Evolutionary conservation across 495 filamentous ascomycete genomes (phyloP).

Genomic region (Xylaria cubensis): DNA sequence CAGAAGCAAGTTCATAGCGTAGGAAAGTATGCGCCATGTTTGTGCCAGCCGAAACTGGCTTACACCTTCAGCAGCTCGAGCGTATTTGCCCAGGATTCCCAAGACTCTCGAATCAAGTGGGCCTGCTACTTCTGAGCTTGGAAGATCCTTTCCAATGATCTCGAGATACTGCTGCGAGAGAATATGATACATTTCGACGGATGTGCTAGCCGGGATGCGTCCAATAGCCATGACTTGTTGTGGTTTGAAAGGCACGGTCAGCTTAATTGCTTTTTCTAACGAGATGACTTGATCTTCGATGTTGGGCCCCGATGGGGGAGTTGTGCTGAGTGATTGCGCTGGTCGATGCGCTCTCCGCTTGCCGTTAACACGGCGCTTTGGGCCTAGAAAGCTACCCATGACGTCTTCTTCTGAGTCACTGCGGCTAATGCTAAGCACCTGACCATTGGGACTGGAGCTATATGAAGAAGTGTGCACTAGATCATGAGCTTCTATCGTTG

Average conservation of each 20-base stretch:
- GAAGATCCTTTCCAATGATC: conserved; percentile 50
- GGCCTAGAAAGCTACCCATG: conserved; percentile 64
- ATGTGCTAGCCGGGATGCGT: conserved; percentile 61
- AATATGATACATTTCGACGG: conserved; percentile 61
- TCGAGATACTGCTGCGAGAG: conserved; percentile 66
- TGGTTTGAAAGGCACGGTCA: conserved; percentile 58
- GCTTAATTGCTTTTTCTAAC: conserved; percentile 66
- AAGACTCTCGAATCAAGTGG: conserved; percentile 52
- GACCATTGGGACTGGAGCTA: conserved; percentile 51
- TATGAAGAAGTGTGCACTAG: conserved; percentile 44
- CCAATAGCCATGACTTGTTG: conserved; percentile 69
- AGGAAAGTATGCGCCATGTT: conserved; percentile 75
- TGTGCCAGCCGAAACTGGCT: conserved; percentile 70
- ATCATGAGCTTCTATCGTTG: conserved; percentile 40
- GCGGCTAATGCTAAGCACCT: conserved; percentile 61
- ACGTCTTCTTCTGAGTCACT: conserved; percentile 73
- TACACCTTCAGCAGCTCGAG: conserved; percentile 63
- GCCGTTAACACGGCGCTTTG: conserved; percentile 49
- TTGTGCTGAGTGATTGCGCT: conserved; percentile 54
- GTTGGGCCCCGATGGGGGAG: conserved; percentile 62
- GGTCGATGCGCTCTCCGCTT: conserved; percentile 50
- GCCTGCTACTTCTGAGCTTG: conserved; percentile 34
- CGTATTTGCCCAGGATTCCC: conserved; percentile 66
- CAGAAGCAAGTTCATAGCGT: conserved; percentile 66
- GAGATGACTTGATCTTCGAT: conserved; percentile 59